phyloP scores from a whole-genome alignment of 805 yeast species.

The Pichia nakasei region DNA sequence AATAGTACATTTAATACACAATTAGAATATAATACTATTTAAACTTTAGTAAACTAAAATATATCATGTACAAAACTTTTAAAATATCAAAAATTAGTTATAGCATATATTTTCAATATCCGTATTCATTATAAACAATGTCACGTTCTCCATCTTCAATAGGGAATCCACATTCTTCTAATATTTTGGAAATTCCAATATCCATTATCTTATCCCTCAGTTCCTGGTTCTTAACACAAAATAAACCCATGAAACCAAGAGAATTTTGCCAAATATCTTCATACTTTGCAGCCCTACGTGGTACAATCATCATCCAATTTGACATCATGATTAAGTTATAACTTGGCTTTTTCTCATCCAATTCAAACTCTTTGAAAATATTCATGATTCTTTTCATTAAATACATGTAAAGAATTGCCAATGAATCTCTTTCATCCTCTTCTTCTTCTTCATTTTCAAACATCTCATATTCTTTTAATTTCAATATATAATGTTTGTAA shows the following conservation, averaged over 20 bases:
- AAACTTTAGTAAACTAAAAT: too few relatives aligned
- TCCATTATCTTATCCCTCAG: constrained; percentile 37
- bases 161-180: constrained; percentile 60
- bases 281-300: constrained; percentile 54
- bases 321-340: constrained; percentile 79
- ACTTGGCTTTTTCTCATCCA: constrained; percentile 38
- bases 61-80: not conserved
- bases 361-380: constrained; percentile 44
- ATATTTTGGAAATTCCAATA: constrained; percentile 43
- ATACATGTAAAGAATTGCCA: constrained; percentile 64
- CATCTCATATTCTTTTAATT: constrained; percentile 34
- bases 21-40: too few relatives aligned
- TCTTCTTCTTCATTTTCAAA: constrained; percentile 24
- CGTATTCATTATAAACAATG: constrained; percentile 50
- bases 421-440: constrained; percentile 43
- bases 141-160: constrained; percentile 39
- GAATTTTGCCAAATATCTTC: constrained; percentile 63
- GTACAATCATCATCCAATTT: constrained; percentile 80
- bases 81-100: too few relatives aligned
- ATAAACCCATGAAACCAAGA: constrained; percentile 69
- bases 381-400: constrained; percentile 66
- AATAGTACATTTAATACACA: too few relatives aligned
- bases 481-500: constrained; percentile 78
- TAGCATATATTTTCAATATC: constrained; percentile 33
- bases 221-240: constrained; percentile 64